Base-by-base conservation (phyloP, 805 yeast genomes). In the Yarrowia yakushimensis region DNA sequence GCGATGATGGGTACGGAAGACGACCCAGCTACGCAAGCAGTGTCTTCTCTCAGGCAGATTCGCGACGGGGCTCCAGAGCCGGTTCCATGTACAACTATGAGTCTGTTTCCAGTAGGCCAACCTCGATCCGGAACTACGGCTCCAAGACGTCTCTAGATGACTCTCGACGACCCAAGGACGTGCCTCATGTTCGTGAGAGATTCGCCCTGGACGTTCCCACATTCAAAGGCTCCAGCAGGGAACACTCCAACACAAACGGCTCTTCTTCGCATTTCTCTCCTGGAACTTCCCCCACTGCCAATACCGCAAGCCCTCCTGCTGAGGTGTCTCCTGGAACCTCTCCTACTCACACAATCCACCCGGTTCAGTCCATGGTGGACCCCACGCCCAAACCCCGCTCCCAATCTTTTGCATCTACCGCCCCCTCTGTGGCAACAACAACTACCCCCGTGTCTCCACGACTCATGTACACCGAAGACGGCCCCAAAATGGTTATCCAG, bases 401-500 rank as follows among this genome's bases (percentile, higher is more conserved):
- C 39, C 39, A 48, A 48, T 48, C 39, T n/a, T 31, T 48, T 33
- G 55, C 55, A 48, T 31, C 55, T 31, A n/a, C 39, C 15, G 39
- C 30, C 13, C 28, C 55, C 5, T 36, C 45, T 4, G n/a, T 36
- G 60, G 33, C 45, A 9, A 25, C 45, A 9, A 25, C 50, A 27
- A 43, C 50, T 17, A 42, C 31, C 31, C 61, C 61, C 23, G 39
- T 41, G 13, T 39, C 61, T 28, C 61, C 61, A 1, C 5, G 61
- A 23, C 61, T 55, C 36, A 39, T 55, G 48, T 55, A 39, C 48
- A 55, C 61, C n/a, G 61, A 55, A n/a, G 61, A 55, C 17, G 61
- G 62, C 22, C 33, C 27, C 64, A 30, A 57, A 22, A 31, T 67
- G 65, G 69, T 81, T 74, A 66, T 85, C 42, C 74, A 76, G 66